Evolutionary conservation across 2,329 filamentous ascomycete genomes (phyloP).

Genomic region (Xylariales sp.): DNA sequence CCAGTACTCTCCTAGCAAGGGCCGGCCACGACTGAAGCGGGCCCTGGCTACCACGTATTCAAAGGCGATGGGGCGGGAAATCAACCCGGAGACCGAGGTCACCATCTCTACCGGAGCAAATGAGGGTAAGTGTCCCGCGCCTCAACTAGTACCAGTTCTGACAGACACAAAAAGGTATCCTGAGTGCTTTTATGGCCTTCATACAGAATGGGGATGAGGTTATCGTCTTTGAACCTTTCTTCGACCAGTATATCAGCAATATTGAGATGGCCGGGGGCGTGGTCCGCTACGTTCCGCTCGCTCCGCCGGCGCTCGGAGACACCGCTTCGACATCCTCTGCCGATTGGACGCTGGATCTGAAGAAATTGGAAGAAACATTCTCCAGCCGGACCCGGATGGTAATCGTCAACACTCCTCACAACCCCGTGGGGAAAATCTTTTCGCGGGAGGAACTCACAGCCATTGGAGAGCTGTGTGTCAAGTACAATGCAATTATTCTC

Average conservation of each 20-base stretch:
- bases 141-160: neutral
- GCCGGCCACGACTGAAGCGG: neutral
- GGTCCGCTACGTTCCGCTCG: neutral
- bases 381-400: neutral
- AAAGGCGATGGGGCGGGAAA: neutral
- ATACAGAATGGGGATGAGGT: neutral
- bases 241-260: slow-evolving; percentile 1
- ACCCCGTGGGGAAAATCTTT: neutral
- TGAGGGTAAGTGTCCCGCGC: neutral
- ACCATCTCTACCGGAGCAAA: neutral
- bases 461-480: neutral
- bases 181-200: slow-evolving; percentile 1
- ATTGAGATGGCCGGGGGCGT: slow-evolving; percentile 1
- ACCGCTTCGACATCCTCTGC: neutral
- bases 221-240: slow-evolving; percentile 1
- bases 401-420: neutral
- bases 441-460: neutral
- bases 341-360: neutral
- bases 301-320: neutral
- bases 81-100: neutral
- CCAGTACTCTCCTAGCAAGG: neutral
- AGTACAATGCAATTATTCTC: neutral
- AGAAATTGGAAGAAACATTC: neutral
- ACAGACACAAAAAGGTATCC: neutral
- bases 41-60: neutral